Percentiles rank a stretch among this genome's conserved stretches.
Evolutionary conservation across 2,329 filamentous ascomycete species (phyloP).

Genomic region (Neurospora sp.): DNA sequence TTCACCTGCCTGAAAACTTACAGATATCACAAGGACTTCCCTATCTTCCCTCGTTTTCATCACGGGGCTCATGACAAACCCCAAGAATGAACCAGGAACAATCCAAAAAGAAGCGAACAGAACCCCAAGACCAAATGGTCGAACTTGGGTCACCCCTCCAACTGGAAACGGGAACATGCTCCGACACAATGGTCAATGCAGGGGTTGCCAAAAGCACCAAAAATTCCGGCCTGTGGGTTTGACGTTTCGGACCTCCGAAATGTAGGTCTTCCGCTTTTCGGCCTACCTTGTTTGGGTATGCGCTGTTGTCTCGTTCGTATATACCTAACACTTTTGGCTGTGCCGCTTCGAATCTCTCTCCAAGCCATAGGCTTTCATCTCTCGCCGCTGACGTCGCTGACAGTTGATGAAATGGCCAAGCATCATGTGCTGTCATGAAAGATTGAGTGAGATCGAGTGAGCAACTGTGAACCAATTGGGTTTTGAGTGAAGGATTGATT

Average conservation of each 20-base stretch:
- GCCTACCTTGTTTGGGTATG: background rate
- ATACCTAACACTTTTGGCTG: background rate
- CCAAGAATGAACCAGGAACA: background rate
- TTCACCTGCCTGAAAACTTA: background rate
- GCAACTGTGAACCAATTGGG: background rate
- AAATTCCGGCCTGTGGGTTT: background rate
- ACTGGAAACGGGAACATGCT: background rate
- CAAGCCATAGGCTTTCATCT: background rate
- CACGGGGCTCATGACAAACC: background rate
- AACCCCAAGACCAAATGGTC: background rate
- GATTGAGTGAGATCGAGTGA: background rate
- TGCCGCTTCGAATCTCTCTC: background rate
- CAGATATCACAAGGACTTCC: background rate
- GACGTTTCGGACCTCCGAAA: background rate
- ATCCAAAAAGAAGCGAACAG: background rate
- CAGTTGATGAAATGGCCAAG: background rate
- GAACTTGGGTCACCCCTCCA: background rate
- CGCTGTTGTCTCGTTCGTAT: background rate
- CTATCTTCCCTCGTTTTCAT: background rate
- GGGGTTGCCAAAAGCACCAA: background rate
- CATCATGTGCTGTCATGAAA: background rate
- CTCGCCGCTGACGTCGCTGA: background rate
- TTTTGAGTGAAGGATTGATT: background rate
- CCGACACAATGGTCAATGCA: background rate
- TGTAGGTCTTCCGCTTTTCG: background rate